These are phyloP conservation scores for Salix exigua DNA, from an alignment of 345 rosid genomes.

Conservation along the genomic window DNA sequence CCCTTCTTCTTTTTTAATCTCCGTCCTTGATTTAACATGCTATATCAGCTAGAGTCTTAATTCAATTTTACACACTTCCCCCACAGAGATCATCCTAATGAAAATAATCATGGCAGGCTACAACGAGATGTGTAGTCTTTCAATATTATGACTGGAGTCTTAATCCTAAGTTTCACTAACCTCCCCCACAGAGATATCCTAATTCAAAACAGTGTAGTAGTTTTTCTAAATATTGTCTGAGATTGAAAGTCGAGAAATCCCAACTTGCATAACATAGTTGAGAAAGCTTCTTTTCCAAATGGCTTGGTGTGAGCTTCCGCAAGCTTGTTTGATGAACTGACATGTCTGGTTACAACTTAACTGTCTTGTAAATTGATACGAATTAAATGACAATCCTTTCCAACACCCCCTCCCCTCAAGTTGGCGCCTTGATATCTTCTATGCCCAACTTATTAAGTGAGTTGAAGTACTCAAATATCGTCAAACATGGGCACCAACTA, in stretches of 20 bases:
- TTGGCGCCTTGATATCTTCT: too few relatives aligned
- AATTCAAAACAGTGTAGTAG: too few relatives aligned
- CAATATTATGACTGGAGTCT: too few relatives aligned
- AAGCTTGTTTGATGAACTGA: background rate
- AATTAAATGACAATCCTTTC: background rate
- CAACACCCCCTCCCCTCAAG: background rate
- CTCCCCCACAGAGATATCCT: too few relatives aligned
- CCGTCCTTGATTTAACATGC: background rate
- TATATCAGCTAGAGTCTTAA: background rate
- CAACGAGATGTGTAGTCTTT: too few relatives aligned
- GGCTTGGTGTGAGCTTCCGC: background rate
- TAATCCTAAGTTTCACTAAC: too few relatives aligned
- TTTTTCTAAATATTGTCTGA: too few relatives aligned
- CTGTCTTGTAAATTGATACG: background rate
- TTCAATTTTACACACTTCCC: background rate
- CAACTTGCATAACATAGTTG: background rate
- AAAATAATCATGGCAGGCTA: too few relatives aligned
- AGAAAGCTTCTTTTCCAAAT: background rate
- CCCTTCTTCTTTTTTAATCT: background rate
- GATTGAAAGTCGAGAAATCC: background rate
- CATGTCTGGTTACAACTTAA: background rate
- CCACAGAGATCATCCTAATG: too few relatives aligned
- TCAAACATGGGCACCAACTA: too few relatives aligned
- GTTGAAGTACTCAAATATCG: too few relatives aligned
- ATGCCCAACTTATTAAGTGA: too few relatives aligned